Conservation (phyloP, 345 rosid species). For the Gossypium anomalum region DNA sequence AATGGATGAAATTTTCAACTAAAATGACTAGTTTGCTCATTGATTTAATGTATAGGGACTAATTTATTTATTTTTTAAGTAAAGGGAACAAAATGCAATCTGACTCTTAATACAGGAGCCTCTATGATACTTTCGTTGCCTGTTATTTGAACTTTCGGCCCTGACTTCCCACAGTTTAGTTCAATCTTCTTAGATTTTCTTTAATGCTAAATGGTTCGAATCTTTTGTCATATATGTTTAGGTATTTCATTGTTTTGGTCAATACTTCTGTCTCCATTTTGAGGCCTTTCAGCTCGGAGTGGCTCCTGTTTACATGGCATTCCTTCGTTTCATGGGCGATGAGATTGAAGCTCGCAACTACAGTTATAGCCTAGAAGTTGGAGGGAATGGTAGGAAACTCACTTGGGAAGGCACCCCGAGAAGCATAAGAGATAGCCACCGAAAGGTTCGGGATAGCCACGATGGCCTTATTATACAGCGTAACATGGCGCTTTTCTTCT, state of each 20-base stretch:
- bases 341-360: slow-evolving; percentile 85
- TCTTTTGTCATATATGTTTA: slow-evolving; percentile 27
- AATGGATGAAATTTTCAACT: too few species aligned
- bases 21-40: too few species aligned
- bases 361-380: slow-evolving; percentile 95
- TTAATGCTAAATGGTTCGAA: not conserved
- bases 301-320: slow-evolving; percentile 99
- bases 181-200: not conserved
- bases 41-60: too few species aligned
- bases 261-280: slow-evolving; percentile 92
- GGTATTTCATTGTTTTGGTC: slow-evolving; percentile 96
- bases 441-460: slow-evolving; percentile 94
- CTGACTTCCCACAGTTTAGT: not conserved
- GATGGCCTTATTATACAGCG: slow-evolving; percentile 91
- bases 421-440: slow-evolving; percentile 89
- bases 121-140: not conserved
- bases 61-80: too few species aligned
- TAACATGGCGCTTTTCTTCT: slow-evolving; percentile 95
- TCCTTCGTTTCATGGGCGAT: slow-evolving; percentile 94
- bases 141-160: not conserved
- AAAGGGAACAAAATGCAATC: too few species aligned
- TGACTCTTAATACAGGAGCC: too few species aligned
- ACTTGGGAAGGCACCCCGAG: slow-evolving; percentile 93
- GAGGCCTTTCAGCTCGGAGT: slow-evolving; percentile 96
- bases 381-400: slow-evolving; percentile 87